Base-by-base conservation (phyloP, 345 rosid species). In the Hirschfeldia incana region DNA sequence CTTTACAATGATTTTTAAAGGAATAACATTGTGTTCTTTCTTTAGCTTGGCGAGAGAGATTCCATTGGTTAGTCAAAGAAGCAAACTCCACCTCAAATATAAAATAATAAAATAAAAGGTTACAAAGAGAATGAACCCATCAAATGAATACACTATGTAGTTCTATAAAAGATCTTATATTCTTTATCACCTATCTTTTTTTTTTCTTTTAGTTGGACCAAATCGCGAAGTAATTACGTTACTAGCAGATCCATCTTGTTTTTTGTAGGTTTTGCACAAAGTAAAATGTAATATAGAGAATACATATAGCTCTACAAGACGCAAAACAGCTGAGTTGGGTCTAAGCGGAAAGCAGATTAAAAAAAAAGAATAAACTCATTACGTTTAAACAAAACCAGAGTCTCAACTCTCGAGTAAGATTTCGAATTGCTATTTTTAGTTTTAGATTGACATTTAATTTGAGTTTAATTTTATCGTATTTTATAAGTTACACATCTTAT, bases 1-100 rank as follows among this genome's bases (percentile, higher is more conserved):
- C 88, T 81, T 65, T 36, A 91, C 86, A 87, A 87, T 88, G 88
- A 88, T 89, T 55, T 67, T 89, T 78, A 88, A 87, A 69, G 87
- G 87, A 88, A 83, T 85, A 6, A 80, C 76, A 62, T 29, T 60
- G 70, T 78, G 69, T 81, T 81, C 78, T 44, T 44, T 11, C 51
- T 74, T 81, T 83, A 64, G 85, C 70, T 76, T 75, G 67, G 68
- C 59, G 30, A 69, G 76, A 76, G 79, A 83, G 63, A 76, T 60
- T 37, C 28, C 29, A 15, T 62, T 53, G 59, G 42, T 74, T 53
- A 69, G 75, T 74, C 79, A 74, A 74, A 69, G 61, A 74, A 80
- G 79, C 71, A 74, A 80, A 51, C 75, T 68, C 78, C 51, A 74
- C 49, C 75, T 72, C 32, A 67, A 58, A 57, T 5, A 71, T 53